Conservation (phyloP, 441 rosid species). For the Breynia disticha region DNA sequence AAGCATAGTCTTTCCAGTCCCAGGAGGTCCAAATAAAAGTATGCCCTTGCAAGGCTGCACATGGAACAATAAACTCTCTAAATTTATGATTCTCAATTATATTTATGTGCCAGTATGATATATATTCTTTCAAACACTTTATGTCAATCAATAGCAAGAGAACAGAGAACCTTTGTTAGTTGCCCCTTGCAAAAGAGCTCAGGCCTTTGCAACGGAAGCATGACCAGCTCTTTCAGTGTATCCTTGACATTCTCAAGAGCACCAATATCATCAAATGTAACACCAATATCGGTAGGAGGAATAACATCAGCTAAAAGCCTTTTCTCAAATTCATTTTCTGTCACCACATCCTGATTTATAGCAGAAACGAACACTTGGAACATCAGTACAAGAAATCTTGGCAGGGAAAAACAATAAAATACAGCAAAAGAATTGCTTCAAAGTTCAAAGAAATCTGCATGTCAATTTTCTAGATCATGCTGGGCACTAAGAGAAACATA, state of each 20-base stretch:
- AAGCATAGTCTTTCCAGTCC: conserved; percentile 93
- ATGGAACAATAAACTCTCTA: too few species aligned
- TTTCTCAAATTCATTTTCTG: conserved; percentile 94
- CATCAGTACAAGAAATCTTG: conserved; percentile 1
- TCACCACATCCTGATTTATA: conserved; percentile 67
- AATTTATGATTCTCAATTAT: too few species aligned
- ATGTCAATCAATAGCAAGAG: background rate
- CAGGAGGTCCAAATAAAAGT: conserved; percentile 92
- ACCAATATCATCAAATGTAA: conserved; percentile 84
- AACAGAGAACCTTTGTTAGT: conserved; percentile 57
- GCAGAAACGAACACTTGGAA: conserved; percentile 15
- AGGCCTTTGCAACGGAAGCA: conserved; percentile 92
- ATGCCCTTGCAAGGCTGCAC: conserved; percentile 91
- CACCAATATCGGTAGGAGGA: conserved; percentile 91
- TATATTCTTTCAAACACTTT: background rate
- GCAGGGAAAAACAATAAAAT: background rate
- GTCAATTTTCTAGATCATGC: background rate
- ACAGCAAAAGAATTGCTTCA: background rate
- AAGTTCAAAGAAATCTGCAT: conserved; percentile 2
- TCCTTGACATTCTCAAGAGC: conserved; percentile 94
- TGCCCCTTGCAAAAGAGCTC: conserved; percentile 94
- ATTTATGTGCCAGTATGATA: too few species aligned
- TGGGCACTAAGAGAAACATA: background rate
- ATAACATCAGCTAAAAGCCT: conserved; percentile 86
- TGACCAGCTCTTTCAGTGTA: conserved; percentile 86